These are phyloP conservation scores for Immersiporthe knoxdaviesiana DNA, from an alignment of 2,329 filamentous ascomycete genomes.

Conservation along the genomic window DNA sequence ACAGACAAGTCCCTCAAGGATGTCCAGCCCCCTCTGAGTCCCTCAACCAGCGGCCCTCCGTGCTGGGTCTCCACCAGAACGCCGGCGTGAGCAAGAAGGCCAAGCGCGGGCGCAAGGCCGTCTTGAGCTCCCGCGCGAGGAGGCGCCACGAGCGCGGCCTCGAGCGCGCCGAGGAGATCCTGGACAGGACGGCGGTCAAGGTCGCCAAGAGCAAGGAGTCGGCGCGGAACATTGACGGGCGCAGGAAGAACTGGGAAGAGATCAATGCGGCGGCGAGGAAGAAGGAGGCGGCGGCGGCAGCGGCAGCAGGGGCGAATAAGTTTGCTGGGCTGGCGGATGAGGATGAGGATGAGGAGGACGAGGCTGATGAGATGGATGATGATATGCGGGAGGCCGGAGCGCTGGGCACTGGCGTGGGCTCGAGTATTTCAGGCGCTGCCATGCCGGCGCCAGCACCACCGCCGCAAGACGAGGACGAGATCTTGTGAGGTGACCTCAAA, in stretches of 20 bases:
- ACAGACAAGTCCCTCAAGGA: conserved; percentile 73
- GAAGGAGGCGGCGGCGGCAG: conserved; percentile 15
- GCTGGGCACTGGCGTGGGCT: not conserved
- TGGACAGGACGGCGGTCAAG: conserved; percentile 62
- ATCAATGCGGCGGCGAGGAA: conserved; percentile 50
- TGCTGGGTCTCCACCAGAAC: conserved; percentile 68
- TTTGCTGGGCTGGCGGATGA: conserved; percentile 30
- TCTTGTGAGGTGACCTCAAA: conserved; percentile 18
- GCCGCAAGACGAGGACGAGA: conserved; percentile 25
- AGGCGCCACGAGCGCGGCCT: conserved; percentile 60
- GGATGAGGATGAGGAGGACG: conserved; percentile 27
- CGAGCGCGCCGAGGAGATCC: conserved; percentile 62
- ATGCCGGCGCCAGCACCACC: conserved; percentile 6
- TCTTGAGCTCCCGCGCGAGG: conserved; percentile 58
- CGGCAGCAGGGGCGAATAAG: conserved; percentile 17
- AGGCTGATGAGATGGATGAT: conserved; percentile 32
- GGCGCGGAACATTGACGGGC: conserved; percentile 50
- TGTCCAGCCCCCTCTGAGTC: conserved; percentile 54
- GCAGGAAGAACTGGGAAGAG: conserved; percentile 61
- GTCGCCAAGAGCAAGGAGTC: conserved; percentile 57
- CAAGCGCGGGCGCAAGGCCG: conserved; percentile 59
- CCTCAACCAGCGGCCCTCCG: conserved; percentile 60
- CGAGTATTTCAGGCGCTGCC: not conserved
- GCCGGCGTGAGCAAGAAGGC: conserved; percentile 71
- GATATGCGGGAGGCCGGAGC: not conserved